A percentile compares a stretch with the other conserved stretches of the same genome.
Conservation (phyloP, 1,284 basidiomycete species). For the Gomphus bonarii region DNA sequence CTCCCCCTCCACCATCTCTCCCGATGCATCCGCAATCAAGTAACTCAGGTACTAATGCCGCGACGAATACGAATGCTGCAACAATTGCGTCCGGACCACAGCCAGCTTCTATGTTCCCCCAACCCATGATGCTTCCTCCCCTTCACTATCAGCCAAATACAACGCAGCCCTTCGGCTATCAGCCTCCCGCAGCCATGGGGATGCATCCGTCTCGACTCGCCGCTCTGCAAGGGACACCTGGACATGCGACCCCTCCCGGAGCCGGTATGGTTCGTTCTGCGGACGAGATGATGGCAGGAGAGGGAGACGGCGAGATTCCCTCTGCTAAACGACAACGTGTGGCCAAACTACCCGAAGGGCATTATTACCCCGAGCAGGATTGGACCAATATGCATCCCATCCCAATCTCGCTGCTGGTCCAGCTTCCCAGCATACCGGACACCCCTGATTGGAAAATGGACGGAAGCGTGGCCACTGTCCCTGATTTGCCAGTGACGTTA, state of each 20-base stretch:
- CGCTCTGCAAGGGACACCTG: conserved; percentile 22
- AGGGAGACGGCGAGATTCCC: conserved; percentile 40
- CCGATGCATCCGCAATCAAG: conserved; percentile 34
- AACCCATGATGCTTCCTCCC: conserved; percentile 73
- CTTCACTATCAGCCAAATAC: conserved; percentile 74
- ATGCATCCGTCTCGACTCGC: conserved; percentile 32
- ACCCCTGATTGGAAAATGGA: conserved; percentile 90
- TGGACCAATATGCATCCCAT: conserved; percentile 86
- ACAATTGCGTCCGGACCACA: conserved; percentile 74
- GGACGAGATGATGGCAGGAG: conserved; percentile 68
- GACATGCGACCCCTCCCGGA: conserved; percentile 25
- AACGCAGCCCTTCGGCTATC: conserved; percentile 68
- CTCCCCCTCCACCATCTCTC: conserved; percentile 54
- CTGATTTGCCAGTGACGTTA: conserved; percentile 72
- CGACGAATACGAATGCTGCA: conserved; percentile 48
- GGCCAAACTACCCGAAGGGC: conserved; percentile 71
- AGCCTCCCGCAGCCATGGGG: conserved; percentile 39
- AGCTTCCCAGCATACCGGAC: conserved; percentile 69
- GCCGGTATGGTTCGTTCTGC: conserved; percentile 61
- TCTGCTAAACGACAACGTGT: conserved; percentile 78
- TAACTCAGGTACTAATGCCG: conserved; percentile 33
- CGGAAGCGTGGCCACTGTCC: conserved; percentile 64
- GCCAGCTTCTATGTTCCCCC: conserved; percentile 48
- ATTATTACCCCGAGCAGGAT: conserved; percentile 73
- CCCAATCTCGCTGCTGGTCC: conserved; percentile 69